A percentile compares a stretch with the other conserved stretches of the same genome.
These are phyloP conservation scores for Colletotrichum liriopes DNA, from an alignment of 2,329 filamentous ascomycete genomes.

Conservation along the genomic window DNA sequence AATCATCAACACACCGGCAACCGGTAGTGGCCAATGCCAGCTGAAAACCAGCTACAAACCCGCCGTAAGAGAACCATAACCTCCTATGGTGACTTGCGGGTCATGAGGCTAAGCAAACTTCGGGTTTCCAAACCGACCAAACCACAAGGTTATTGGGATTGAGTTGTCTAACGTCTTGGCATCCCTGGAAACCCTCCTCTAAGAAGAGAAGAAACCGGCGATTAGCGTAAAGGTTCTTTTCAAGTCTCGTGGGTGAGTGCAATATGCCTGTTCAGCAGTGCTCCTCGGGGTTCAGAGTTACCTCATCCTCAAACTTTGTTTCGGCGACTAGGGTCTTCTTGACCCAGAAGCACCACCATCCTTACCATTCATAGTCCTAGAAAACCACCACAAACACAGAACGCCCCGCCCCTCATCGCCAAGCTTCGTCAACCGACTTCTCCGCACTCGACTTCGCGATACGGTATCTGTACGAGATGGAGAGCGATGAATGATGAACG, in stretches of 20 bases:
- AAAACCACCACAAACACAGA: neutral
- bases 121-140: no score
- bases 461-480: neutral
- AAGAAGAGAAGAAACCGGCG: neutral
- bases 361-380: neutral
- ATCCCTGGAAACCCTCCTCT: neutral
- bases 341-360: neutral
- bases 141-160: neutral
- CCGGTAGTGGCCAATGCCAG: no score
- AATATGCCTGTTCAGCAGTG: neutral
- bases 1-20: no score
- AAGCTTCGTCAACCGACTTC: neutral
- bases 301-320: neutral
- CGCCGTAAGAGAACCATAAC: no score
- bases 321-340: neutral
- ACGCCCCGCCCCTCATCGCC: neutral
- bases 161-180: neutral
- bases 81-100: no score
- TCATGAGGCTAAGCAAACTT: no score
- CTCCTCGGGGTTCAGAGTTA: neutral
- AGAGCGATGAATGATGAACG: constrained; percentile 3
- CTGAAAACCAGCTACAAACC: no score
- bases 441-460: neutral
- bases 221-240: neutral
- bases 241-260: neutral